Percentiles rank a stretch among this genome's conserved stretches.
Conservation (phyloP, 2,329 filamentous ascomycete species). For the Tolypocladium ophioglossoides region DNA sequence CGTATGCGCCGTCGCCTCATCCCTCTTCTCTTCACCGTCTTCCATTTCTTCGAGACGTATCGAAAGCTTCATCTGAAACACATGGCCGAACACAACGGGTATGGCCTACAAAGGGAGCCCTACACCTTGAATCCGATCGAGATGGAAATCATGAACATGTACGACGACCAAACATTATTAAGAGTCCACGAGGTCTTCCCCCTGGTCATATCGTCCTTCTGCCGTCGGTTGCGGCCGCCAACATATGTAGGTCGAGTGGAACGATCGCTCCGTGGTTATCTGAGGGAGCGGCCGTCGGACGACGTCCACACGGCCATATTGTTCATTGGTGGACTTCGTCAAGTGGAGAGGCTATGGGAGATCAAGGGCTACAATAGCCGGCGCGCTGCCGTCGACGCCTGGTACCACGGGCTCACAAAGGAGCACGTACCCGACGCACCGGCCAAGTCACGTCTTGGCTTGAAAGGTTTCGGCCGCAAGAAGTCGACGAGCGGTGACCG, state of each 20-base stretch:
- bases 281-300: constrained; percentile 51
- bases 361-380: constrained; percentile 55
- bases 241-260: constrained; percentile 55
- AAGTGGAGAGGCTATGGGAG: constrained; percentile 55
- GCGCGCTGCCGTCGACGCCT: constrained; percentile 47
- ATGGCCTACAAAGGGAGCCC: constrained; percentile 39
- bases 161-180: constrained; percentile 51
- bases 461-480: constrained; percentile 46
- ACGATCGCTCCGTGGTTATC: constrained; percentile 50
- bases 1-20: constrained; percentile 55
- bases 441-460: constrained; percentile 38
- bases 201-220: constrained; percentile 53
- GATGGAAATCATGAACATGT: constrained; percentile 50
- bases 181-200: constrained; percentile 56
- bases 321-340: constrained; percentile 49
- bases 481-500: constrained; percentile 33
- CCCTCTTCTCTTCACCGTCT: constrained; percentile 53
- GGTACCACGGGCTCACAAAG: constrained; percentile 43
- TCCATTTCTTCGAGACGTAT: constrained; percentile 59
- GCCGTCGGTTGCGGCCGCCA: constrained; percentile 49
- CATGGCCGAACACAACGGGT: constrained; percentile 38
- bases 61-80: constrained; percentile 48
- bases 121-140: constrained; percentile 56
- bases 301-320: constrained; percentile 52
- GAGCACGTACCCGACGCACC: constrained; percentile 28